Percentiles rank a stretch among this genome's conserved stretches.
Evolutionary conservation across 2,329 filamentous ascomycete species (phyloP).

Genomic region (Boeremia exigua): DNA sequence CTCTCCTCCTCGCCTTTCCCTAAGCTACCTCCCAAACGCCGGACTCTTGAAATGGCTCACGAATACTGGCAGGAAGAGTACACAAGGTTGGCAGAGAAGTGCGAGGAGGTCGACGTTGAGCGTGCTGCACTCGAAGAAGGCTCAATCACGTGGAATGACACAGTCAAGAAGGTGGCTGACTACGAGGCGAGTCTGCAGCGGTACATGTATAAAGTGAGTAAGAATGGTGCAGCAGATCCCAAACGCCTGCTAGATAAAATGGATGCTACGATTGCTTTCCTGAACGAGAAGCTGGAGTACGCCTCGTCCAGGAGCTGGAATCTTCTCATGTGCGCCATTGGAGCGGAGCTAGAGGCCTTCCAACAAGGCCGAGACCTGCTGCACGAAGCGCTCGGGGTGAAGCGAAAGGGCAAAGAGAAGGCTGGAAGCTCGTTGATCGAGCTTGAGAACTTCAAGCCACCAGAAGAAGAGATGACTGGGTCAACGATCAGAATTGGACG

Average conservation of each 20-base stretch:
- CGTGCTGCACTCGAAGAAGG: slow-evolving; percentile 71
- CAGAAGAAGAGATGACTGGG: slow-evolving; percentile 40
- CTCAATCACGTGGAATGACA: slow-evolving; percentile 68
- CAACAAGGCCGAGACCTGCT: slow-evolving; percentile 65
- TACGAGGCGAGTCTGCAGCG: slow-evolving; percentile 70
- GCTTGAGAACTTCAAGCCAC: slow-evolving; percentile 23
- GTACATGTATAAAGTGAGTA: slow-evolving; percentile 53
- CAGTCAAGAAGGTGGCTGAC: slow-evolving; percentile 63
- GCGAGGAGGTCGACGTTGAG: slow-evolving; percentile 65
- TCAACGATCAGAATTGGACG: slow-evolving; percentile 40
- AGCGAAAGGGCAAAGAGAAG: slow-evolving; percentile 38
- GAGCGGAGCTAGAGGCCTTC: slow-evolving; percentile 74
- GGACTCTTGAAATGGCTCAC: slow-evolving; percentile 73
- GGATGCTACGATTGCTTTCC: slow-evolving; percentile 59
- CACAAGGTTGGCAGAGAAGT: slow-evolving; percentile 60
- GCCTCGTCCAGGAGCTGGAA: slow-evolving; percentile 73
- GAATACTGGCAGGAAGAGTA: slow-evolving; percentile 74
- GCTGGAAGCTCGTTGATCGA: slow-evolving; percentile 28
- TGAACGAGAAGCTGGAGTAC: slow-evolving; percentile 61
- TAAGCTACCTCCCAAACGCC: slow-evolving; percentile 65
- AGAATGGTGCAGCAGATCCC: slow-evolving; percentile 23
- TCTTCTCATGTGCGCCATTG: slow-evolving; percentile 75
- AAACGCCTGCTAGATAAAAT: slow-evolving; percentile 54
- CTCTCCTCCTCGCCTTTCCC: slow-evolving; percentile 58
- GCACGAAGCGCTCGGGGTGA: slow-evolving; percentile 45